These are phyloP conservation scores for Monosporozyma solicola DNA, from an alignment of 805 yeast genomes.

Conservation along the genomic window DNA sequence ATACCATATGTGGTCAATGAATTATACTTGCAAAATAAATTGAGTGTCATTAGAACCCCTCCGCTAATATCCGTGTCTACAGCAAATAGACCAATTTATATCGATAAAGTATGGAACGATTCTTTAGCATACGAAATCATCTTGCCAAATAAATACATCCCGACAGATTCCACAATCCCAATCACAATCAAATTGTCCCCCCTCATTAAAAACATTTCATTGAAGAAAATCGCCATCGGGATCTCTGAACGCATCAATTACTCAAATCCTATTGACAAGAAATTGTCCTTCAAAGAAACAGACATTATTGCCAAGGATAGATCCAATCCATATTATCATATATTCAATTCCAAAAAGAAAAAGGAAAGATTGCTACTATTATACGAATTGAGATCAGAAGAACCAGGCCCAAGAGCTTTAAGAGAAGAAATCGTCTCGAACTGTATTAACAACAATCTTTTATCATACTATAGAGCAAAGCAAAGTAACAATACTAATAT, in stretches of 20 bases:
- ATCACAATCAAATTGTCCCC: slow-evolving; percentile 62
- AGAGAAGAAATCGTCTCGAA: slow-evolving; percentile 48
- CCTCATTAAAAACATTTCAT: slow-evolving; percentile 46
- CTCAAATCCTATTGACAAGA: slow-evolving; percentile 42
- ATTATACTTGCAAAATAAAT: slow-evolving; percentile 23
- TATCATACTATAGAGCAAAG: slow-evolving; percentile 38
- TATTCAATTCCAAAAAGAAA: slow-evolving; percentile 21
- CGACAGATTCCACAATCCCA: slow-evolving; percentile 51
- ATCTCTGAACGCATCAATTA: slow-evolving; percentile 59
- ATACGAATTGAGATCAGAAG: slow-evolving; percentile 56
- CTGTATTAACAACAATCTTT: slow-evolving; percentile 51
- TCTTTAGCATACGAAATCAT: slow-evolving; percentile 62
- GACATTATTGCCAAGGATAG: slow-evolving; percentile 26
- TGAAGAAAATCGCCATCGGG: slow-evolving; percentile 58
- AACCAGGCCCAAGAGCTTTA: slow-evolving; percentile 39
- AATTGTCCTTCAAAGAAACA: slow-evolving; percentile 46
- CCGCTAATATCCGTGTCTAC: slow-evolving; percentile 33
- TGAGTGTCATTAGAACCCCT: slow-evolving; percentile 34
- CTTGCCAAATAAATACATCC: slow-evolving; percentile 59
- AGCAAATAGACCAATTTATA: slow-evolving; percentile 63
- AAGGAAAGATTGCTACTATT: slow-evolving; percentile 49
- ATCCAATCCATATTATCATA: slow-evolving; percentile 28
- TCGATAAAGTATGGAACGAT: slow-evolving; percentile 67
- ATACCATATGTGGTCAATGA: background rate
- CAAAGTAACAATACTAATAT: slow-evolving; percentile 28